Evolutionary conservation across 2,329 filamentous ascomycete species (phyloP).

Genomic region (Sarocladiaceae sp.): DNA sequence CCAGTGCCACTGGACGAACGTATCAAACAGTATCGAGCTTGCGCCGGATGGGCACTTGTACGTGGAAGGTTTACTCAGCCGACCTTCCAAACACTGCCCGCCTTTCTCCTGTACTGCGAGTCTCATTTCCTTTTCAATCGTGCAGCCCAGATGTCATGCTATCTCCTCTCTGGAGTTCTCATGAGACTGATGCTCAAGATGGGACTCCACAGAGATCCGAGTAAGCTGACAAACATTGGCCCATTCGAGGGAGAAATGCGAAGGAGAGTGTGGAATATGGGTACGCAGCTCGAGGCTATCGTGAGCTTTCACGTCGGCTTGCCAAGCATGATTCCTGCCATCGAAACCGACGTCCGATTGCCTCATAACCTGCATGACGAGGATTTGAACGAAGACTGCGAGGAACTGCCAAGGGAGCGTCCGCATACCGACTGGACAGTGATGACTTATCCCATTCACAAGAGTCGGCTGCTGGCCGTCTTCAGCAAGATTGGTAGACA

Average conservation of each 20-base stretch:
- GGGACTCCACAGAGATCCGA: constrained; percentile 52
- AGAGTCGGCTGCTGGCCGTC: constrained; percentile 38
- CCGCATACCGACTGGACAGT: constrained; percentile 12
- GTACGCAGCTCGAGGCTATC: constrained; percentile 51
- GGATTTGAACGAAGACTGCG: constrained; percentile 11
- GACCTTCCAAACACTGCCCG: constrained; percentile 39
- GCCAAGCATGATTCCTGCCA: constrained; percentile 47
- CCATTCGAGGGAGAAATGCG: constrained; percentile 45
- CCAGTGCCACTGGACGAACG: constrained; percentile 34
- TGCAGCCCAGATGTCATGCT: constrained; percentile 46
- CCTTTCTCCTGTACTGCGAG: constrained; percentile 47
- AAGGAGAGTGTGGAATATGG: constrained; percentile 41
- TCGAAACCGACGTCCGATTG: constrained; percentile 11
- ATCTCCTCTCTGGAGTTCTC: constrained; percentile 42
- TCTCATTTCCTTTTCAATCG: constrained; percentile 46
- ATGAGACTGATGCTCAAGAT: constrained; percentile 52
- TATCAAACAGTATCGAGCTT: constrained; percentile 41
- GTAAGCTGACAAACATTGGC: constrained; percentile 42
- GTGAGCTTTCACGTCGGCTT: constrained; percentile 59
- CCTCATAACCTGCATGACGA: constrained; percentile 13
- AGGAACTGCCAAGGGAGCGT: constrained; percentile 9
- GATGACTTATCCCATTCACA: constrained; percentile 48
- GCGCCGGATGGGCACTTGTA: constrained; percentile 45
- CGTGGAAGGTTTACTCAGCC: constrained; percentile 45
- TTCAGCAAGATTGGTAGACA: constrained; percentile 45